Conservation (phyloP, 2,329 filamentous ascomycete species). For the Fusarium sp. region DNA sequence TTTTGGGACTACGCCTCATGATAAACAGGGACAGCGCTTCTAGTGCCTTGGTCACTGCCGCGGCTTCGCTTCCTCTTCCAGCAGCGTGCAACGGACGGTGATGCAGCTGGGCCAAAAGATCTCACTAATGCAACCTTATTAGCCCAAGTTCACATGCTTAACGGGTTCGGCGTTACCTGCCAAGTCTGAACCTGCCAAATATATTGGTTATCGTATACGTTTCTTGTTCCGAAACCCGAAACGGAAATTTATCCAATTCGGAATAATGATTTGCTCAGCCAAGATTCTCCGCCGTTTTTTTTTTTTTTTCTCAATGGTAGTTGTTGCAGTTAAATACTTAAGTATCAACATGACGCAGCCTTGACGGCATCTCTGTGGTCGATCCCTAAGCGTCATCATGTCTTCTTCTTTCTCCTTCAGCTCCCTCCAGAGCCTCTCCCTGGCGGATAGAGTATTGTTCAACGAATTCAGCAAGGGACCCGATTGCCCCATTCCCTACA, state of each 20-base stretch:
- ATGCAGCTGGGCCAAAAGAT: constrained; percentile 21
- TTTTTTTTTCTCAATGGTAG: not conserved
- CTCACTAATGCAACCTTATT: constrained; percentile 30
- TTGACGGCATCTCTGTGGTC: not conserved
- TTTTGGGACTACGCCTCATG: constrained; percentile 8
- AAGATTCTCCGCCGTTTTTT: not conserved
- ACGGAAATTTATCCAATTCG: constrained; percentile 12
- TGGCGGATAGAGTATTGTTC: constrained; percentile 34
- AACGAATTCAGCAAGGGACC: constrained; percentile 35
- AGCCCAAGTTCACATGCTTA: not conserved
- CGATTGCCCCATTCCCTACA: constrained; percentile 20
- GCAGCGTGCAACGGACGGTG: constrained; percentile 8
- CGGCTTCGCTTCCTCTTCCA: constrained; percentile 3
- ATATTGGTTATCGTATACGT: not conserved
- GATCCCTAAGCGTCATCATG: constrained; percentile 16
- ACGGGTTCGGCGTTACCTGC: not conserved
- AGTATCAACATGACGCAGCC: constrained; percentile 6
- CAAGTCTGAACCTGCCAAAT: constrained; percentile 1
- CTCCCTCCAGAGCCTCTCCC: constrained; percentile 33
- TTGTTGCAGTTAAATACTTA: constrained; percentile 9
- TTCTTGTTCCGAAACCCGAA: constrained; percentile 27
- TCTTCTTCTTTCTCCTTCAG: constrained; percentile 27
- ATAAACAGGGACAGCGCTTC: not conserved
- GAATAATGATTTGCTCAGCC: not conserved
- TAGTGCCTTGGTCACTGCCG: constrained; percentile 1